Evolutionary conservation across 192 early-diverging fungal species (phyloP).

Genomic region (Coemansia sp.): DNA sequence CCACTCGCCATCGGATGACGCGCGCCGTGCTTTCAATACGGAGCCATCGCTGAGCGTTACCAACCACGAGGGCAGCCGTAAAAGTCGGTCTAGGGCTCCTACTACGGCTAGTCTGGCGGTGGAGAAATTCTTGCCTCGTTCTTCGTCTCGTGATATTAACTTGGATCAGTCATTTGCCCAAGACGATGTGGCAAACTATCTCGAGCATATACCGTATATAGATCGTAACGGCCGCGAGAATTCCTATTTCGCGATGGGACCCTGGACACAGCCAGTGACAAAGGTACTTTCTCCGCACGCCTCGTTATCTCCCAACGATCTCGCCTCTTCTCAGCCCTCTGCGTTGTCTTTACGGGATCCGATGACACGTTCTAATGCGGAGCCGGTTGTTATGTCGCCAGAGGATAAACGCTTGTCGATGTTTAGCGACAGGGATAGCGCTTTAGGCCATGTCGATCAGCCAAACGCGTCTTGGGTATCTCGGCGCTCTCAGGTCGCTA

Average conservation of each 20-base stretch:
- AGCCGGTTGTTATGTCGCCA: background rate
- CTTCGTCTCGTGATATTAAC: background rate
- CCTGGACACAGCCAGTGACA: slow-evolving; percentile 44
- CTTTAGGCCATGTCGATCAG: background rate
- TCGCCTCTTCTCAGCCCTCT: background rate
- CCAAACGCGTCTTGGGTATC: slow-evolving; percentile 5
- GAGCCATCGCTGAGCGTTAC: slow-evolving; percentile 11
- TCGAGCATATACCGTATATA: slow-evolving; percentile 49
- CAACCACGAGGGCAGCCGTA: slow-evolving; percentile 21
- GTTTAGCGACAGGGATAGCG: slow-evolving; percentile 4
- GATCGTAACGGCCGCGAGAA: slow-evolving; percentile 46
- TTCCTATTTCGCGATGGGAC: slow-evolving; percentile 50
- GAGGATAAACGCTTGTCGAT: background rate
- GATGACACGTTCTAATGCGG: background rate
- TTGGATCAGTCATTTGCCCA: background rate
- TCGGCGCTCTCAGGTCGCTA: slow-evolving; percentile 8
- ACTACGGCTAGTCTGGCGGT: slow-evolving; percentile 51
- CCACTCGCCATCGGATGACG: background rate
- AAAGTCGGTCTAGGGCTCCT: slow-evolving; percentile 40
- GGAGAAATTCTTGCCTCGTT: slow-evolving; percentile 29
- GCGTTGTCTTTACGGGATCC: background rate
- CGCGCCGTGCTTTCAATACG: background rate
- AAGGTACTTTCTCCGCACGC: slow-evolving; percentile 8
- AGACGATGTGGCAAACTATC: slow-evolving; percentile 17
- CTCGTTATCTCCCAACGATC: background rate